These are phyloP conservation scores for Magnolia officinalis DNA, from an alignment of 164 flowering plant genomes.

Conservation along the genomic window DNA sequence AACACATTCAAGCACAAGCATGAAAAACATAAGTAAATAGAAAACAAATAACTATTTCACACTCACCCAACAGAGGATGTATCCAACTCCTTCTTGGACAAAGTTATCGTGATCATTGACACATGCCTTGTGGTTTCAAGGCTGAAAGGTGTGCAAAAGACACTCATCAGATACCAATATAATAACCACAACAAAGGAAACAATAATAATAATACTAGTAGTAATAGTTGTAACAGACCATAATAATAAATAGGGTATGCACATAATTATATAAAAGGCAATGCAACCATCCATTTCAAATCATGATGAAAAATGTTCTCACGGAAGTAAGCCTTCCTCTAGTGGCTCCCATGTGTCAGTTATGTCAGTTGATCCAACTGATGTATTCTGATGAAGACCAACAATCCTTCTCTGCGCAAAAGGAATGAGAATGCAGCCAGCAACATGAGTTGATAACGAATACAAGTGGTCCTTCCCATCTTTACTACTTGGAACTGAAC, in stretches of 20 bases:
- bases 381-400: conserved; percentile 59
- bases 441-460: neutral
- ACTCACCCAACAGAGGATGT: conserved; percentile 49
- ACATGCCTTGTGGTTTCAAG: conserved; percentile 66
- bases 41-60: neutral
- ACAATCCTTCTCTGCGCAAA: conserved; percentile 57
- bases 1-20: neutral
- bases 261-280: neutral
- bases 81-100: conserved; percentile 60
- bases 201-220: neutral
- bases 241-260: too few species aligned
- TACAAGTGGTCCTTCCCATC: neutral
- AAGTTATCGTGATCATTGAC: conserved; percentile 55
- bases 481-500: neutral
- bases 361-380: conserved; percentile 62
- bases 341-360: conserved; percentile 69
- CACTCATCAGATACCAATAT: neutral
- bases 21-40: neutral
- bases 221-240: neutral
- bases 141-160: conserved; percentile 24
- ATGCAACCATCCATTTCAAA: neutral
- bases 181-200: neutral
- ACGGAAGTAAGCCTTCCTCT: conserved; percentile 81
- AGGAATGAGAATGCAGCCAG: neutral
- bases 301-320: conserved; percentile 13